Conservation (phyloP, 352 stramenopile species). For the Discostella stelligera region DNA sequence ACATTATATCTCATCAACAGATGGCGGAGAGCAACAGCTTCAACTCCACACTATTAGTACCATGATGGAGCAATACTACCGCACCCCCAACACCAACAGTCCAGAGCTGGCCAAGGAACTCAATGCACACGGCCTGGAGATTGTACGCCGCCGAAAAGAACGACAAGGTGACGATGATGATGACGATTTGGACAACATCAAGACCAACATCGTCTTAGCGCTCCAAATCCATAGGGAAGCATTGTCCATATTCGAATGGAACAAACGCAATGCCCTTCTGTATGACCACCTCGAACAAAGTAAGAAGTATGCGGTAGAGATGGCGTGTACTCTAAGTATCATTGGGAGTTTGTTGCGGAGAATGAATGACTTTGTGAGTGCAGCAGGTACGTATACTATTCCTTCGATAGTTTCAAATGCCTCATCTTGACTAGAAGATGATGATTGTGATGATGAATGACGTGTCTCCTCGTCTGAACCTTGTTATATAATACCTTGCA, state of each 20-base stretch:
- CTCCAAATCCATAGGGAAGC: constrained; percentile 7
- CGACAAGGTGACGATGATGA: too few relatives aligned
- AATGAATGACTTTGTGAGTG: constrained; percentile 24
- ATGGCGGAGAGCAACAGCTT: too few relatives aligned
- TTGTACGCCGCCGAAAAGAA: too few relatives aligned
- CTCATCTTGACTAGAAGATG: not conserved
- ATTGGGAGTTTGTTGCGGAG: constrained; percentile 15
- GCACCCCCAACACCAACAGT: not conserved
- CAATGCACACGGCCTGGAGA: too few relatives aligned
- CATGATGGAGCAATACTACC: not conserved
- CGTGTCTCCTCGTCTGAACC: too few relatives aligned
- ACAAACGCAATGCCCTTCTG: constrained; percentile 17
- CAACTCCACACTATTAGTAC: too few relatives aligned
- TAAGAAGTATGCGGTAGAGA: constrained; percentile 11
- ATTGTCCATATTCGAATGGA: constrained; percentile 25
- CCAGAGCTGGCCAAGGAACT: too few relatives aligned
- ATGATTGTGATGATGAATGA: not conserved
- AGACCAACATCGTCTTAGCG: not conserved
- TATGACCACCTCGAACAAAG: not conserved
- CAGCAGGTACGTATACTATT: not conserved
- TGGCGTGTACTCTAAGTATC: constrained; percentile 11
- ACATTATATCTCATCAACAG: too few relatives aligned
- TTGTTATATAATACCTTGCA: too few relatives aligned
- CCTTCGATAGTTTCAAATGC: not conserved
- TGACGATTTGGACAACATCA: too few relatives aligned